Conservation (phyloP, 306 rosid genomes). For the Ormosia semicastrata region DNA sequence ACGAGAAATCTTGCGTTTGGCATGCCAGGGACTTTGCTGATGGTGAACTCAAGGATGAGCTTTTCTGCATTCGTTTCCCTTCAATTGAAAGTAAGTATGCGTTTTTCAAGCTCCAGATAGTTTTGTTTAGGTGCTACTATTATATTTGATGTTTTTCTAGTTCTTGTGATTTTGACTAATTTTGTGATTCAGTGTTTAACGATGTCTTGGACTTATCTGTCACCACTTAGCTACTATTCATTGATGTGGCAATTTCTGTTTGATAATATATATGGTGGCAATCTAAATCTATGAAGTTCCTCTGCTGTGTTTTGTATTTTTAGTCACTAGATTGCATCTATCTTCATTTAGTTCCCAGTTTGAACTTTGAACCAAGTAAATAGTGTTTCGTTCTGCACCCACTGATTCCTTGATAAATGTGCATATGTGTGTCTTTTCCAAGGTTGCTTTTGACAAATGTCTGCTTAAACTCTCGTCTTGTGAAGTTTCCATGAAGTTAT, state of each 20-base stretch:
- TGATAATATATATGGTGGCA: neutral
- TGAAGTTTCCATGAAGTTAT: neutral
- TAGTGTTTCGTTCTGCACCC: neutral
- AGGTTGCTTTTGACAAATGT: neutral
- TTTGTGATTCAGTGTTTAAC: neutral
- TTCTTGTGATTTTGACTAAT: neutral
- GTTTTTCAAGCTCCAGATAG: neutral
- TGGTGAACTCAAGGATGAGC: constrained; percentile 94
- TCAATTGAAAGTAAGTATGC: constrained; percentile 82
- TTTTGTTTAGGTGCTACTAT: neutral
- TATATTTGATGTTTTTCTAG: neutral
- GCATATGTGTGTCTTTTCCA: neutral
- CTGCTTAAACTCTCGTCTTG: neutral
- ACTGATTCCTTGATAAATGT: neutral
- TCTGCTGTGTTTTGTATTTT: neutral
- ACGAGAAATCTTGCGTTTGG: constrained; percentile 95
- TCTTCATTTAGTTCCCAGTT: neutral
- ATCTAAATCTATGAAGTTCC: neutral
- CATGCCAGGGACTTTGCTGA: constrained; percentile 94
- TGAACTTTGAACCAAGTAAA: neutral
- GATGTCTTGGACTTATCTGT: neutral
- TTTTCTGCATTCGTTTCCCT: constrained; percentile 93
- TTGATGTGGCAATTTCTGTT: neutral
- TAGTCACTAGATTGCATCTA: neutral
- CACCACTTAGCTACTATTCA: neutral